These are phyloP conservation scores for Botrytis elliptica DNA, from an alignment of 2,329 filamentous ascomycete genomes.

Conservation along the genomic window DNA sequence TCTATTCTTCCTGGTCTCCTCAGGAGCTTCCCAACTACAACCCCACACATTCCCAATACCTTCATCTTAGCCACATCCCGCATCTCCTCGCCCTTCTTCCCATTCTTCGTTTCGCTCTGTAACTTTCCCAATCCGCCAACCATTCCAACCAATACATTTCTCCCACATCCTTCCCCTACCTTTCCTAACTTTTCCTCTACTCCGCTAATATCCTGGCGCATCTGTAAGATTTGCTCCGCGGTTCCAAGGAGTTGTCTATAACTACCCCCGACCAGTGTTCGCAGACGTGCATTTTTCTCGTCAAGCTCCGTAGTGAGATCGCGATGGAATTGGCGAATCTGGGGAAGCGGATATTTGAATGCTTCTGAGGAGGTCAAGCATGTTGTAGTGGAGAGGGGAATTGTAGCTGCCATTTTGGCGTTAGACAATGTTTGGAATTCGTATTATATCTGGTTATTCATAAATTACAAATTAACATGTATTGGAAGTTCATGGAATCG, in stretches of 20 bases:
- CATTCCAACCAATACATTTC: constrained; percentile 66
- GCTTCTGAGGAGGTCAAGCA: constrained; percentile 42
- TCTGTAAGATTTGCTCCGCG: constrained; percentile 88
- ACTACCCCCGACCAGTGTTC: constrained; percentile 62
- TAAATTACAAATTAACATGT: not conserved
- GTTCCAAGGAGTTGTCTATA: constrained; percentile 91
- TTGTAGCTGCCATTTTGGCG: constrained; percentile 32
- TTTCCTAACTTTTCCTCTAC: constrained; percentile 69
- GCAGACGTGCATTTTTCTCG: constrained; percentile 60
- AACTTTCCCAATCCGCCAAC: constrained; percentile 55
- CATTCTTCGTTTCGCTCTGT: constrained; percentile 34
- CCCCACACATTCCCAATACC: constrained; percentile 52
- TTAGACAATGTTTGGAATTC: not conserved
- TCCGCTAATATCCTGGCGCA: constrained; percentile 74
- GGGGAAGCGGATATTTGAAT: constrained; percentile 55
- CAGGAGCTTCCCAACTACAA: constrained; percentile 51
- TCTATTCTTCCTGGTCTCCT: constrained; percentile 39
- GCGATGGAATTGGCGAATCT: constrained; percentile 63
- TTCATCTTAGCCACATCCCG: constrained; percentile 45
- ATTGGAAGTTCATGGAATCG: not conserved
- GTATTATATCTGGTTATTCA: not conserved
- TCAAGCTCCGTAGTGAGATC: constrained; percentile 58
- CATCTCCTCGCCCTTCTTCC: constrained; percentile 34
- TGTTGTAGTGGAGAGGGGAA: constrained; percentile 54
- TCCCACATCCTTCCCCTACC: constrained; percentile 76